Evolutionary conservation across 345 rosid genomes (phyloP).

Genomic region (Citrus glauca): DNA sequence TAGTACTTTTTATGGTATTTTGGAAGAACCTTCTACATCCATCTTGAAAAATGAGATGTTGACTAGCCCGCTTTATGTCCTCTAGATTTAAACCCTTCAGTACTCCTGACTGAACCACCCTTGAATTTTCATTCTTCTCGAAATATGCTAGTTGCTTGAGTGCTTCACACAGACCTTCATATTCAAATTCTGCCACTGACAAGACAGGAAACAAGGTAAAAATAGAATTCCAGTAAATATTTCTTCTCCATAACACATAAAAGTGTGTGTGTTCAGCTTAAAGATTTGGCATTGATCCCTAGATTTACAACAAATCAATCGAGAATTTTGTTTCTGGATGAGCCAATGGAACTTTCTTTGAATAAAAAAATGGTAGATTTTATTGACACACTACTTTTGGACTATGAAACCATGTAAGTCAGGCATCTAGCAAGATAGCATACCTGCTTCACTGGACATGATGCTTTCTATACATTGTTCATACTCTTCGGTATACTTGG

Average conservation of each 20-base stretch:
- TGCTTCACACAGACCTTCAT: conserved; percentile 38
- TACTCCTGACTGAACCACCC: conserved; percentile 49
- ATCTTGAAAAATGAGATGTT: conserved; percentile 40
- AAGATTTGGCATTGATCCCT: background rate
- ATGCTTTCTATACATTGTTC: conserved; percentile 45
- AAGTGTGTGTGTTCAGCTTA: background rate
- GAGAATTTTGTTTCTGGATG: background rate
- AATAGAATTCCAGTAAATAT: background rate
- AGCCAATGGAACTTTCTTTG: background rate
- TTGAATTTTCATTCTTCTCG: conserved; percentile 44
- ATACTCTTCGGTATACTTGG: conserved; percentile 44
- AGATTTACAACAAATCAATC: background rate
- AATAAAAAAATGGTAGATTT: background rate
- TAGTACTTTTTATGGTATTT: conserved; percentile 26
- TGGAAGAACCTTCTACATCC: conserved; percentile 45
- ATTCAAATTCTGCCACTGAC: conserved; percentile 25
- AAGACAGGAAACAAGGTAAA: conserved; percentile 4
- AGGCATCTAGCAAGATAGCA: conserved; percentile 5
- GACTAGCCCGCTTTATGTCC: conserved; percentile 45
- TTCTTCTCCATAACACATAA: background rate
- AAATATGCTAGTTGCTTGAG: conserved; percentile 43
- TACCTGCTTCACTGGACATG: conserved; percentile 28
- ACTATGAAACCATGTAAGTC: background rate
- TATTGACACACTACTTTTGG: conserved; percentile 4
- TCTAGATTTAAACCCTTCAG: conserved; percentile 46